Evolutionary conservation across 768 basidiomycete genomes (phyloP).

Genomic region (Pleurotus citrinopileatus): DNA sequence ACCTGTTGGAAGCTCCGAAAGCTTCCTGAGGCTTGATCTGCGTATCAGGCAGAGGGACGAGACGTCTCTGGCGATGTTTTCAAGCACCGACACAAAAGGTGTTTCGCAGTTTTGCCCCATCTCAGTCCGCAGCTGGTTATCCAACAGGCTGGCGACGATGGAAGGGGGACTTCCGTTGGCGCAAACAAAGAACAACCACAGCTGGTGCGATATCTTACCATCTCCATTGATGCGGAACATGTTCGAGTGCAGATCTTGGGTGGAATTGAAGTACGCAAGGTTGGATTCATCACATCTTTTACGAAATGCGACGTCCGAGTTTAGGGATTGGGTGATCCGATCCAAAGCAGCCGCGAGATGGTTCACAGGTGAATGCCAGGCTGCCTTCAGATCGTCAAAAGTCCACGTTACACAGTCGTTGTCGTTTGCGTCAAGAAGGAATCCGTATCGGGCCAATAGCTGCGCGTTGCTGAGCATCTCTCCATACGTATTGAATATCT

Average conservation of each 20-base stretch:
- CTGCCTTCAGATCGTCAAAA: constrained; percentile 25
- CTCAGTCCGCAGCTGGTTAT: too few relatives aligned
- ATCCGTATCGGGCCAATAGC: constrained; percentile 70
- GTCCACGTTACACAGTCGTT: constrained; percentile 54
- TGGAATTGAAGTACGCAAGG: neutral
- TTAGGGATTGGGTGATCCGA: constrained; percentile 1
- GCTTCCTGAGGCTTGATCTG: too few relatives aligned
- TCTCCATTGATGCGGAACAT: constrained; percentile 44
- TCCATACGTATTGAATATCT: constrained; percentile 83
- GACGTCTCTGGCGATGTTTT: too few relatives aligned
- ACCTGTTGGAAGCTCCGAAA: too few relatives aligned
- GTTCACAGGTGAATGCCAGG: constrained; percentile 10
- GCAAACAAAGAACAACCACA: too few relatives aligned
- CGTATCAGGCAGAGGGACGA: too few relatives aligned
- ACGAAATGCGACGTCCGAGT: neutral
- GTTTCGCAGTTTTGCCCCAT: too few relatives aligned
- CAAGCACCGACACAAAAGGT: too few relatives aligned
- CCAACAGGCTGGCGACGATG: too few relatives aligned
- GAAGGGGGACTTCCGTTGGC: too few relatives aligned
- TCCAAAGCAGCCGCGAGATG: constrained; percentile 4
- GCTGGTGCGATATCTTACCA: constrained; percentile 33
- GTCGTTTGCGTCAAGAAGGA: constrained; percentile 70
- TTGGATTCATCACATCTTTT: neutral
- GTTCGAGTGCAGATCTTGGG: neutral
- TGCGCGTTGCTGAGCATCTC: constrained; percentile 60